Percentiles rank a stretch among this genome's conserved stretches.
These are phyloP conservation scores for Westerdykella aurantiaca DNA, from an alignment of 2,329 filamentous ascomycete species.

Conservation along the genomic window DNA sequence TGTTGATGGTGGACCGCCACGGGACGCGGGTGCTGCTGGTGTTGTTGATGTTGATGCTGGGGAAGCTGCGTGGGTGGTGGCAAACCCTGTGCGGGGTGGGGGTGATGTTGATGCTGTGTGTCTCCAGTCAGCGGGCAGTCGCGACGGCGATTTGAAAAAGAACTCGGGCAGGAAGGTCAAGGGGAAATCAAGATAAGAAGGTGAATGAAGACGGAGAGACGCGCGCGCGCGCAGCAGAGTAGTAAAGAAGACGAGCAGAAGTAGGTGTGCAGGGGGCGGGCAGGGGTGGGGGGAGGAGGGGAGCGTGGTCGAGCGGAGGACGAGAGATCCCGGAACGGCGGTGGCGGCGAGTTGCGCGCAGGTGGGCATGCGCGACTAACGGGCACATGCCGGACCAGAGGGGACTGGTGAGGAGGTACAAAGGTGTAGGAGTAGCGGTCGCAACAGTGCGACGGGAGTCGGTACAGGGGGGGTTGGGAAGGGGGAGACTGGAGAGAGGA, in stretches of 20 bases:
- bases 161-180: conserved; percentile 4
- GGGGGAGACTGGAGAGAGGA: conserved; percentile 21
- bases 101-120: conserved; percentile 58
- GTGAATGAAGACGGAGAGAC: conserved; percentile 2
- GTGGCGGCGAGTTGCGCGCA: conserved; percentile 14
- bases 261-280: conserved; percentile 14
- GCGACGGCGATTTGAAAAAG: neutral
- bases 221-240: conserved; percentile 3
- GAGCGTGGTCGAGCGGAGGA: neutral
- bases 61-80: conserved; percentile 49
- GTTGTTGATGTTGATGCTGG: conserved; percentile 45
- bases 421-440: too few species aligned
- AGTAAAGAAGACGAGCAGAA: conserved; percentile 8
- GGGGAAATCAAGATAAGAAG: conserved; percentile 6
- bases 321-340: conserved; percentile 1
- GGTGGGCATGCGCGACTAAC: conserved; percentile 4
- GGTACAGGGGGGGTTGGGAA: conserved; percentile 26
- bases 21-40: conserved; percentile 61
- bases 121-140: conserved; percentile 21
- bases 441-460: conserved; percentile 13
- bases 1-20: conserved; percentile 59
- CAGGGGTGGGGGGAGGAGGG: conserved; percentile 4
- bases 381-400: too few species aligned
- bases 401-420: too few species aligned
- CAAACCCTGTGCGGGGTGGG: conserved; percentile 70